phyloP scores from a whole-genome alignment of 306 rosid genomes.

The Acacia acuminata region DNA sequence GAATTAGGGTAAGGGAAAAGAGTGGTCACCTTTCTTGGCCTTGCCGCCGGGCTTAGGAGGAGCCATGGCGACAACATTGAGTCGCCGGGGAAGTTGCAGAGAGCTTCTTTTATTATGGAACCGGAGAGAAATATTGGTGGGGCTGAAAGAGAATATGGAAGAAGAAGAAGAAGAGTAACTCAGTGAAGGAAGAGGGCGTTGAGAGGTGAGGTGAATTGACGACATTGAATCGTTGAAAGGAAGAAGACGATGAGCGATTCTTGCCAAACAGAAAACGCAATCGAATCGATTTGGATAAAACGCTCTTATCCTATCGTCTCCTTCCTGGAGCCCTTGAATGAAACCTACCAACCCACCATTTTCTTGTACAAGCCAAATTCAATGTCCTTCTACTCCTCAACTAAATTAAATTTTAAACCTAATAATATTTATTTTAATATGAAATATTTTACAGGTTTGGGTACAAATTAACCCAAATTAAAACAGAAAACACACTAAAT shows the following conservation, averaged over 20 bases:
- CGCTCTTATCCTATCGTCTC: neutral
- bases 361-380: neutral
- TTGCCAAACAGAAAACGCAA: too few species aligned
- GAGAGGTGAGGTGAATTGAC: slow-evolving; percentile 46
- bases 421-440: too few species aligned
- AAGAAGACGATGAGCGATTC: neutral
- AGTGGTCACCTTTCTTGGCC: slow-evolving; percentile 71
- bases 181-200: slow-evolving; percentile 17
- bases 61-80: slow-evolving; percentile 81
- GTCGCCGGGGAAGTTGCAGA: slow-evolving; percentile 47
- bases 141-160: slow-evolving; percentile 53
- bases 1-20: neutral
- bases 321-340: neutral
- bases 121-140: slow-evolving; percentile 26
- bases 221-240: slow-evolving; percentile 50
- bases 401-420: too few species aligned
- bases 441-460: too few species aligned
- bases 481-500: too few species aligned
- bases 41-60: slow-evolving; percentile 95
- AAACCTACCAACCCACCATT: neutral
- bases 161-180: slow-evolving; percentile 48
- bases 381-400: neutral
- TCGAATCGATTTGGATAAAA: neutral
- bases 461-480: too few species aligned
- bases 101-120: slow-evolving; percentile 25